These are phyloP conservation scores for Leccinellum albellum DNA, from an alignment of 768 basidiomycete species.

Conservation along the genomic window DNA sequence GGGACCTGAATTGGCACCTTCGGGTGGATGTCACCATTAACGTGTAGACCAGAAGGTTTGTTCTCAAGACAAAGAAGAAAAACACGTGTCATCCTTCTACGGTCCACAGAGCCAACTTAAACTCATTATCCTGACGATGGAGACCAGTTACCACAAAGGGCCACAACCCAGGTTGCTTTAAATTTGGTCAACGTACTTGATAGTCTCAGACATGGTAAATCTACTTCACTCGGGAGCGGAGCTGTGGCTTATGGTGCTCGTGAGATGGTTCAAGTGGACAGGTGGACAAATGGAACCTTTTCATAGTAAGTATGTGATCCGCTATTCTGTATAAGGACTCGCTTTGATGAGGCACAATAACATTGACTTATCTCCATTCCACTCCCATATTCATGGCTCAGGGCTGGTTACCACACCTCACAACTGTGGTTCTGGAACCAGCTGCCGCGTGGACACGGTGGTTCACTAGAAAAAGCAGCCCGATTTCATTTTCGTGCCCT, in stretches of 20 bases:
- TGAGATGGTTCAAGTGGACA: neutral
- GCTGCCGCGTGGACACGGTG: conserved; percentile 1
- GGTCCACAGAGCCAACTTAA: neutral
- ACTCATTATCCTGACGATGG: conserved; percentile 1
- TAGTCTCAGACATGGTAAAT: conserved; percentile 38
- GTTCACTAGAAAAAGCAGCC: neutral
- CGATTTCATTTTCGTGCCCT: neutral
- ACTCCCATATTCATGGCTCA: conserved; percentile 14
- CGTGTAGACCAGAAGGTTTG: neutral
- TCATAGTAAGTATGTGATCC: neutral
- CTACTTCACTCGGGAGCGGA: conserved; percentile 43
- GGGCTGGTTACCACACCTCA: conserved; percentile 9
- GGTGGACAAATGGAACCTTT: neutral
- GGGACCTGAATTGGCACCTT: neutral
- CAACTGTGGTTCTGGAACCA: neutral
- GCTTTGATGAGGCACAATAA: conserved; percentile 10
- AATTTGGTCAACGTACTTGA: conserved; percentile 39
- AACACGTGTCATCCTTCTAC: neutral
- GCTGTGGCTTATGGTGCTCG: neutral
- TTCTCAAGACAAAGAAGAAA: neutral
- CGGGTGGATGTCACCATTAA: too few species aligned
- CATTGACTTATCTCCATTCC: conserved; percentile 1
- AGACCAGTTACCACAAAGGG: conserved; percentile 21
- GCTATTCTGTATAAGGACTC: neutral
- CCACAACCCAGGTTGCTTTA: neutral